A percentile compares a stretch with the other conserved stretches of the same genome.
phyloP scores from a whole-genome alignment of 305 asterid genomes.

The Fraxinus floribunda region DNA sequence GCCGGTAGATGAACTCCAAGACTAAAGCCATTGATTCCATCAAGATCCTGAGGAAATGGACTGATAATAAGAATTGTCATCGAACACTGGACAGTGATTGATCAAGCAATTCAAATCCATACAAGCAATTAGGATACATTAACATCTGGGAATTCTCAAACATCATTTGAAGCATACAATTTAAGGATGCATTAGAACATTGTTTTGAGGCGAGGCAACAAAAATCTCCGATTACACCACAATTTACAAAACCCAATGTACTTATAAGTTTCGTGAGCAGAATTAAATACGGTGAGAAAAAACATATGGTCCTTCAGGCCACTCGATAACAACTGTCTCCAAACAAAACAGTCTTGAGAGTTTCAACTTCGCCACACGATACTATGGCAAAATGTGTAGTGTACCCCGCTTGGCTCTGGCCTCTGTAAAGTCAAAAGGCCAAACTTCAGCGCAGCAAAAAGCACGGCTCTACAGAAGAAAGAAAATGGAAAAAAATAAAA shows the following conservation, averaged over 20 bases:
- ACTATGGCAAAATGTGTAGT: neutral
- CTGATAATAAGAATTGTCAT: neutral
- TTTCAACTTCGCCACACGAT: neutral
- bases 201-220: neutral
- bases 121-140: neutral
- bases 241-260: constrained; percentile 50
- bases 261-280: constrained; percentile 42
- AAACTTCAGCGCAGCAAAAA: constrained; percentile 5
- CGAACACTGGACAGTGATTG: neutral
- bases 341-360: neutral
- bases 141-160: neutral
- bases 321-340: constrained; percentile 37
- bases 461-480: neutral
- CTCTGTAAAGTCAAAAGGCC: constrained; percentile 11
- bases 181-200: constrained; percentile 16
- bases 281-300: constrained; percentile 16
- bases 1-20: neutral
- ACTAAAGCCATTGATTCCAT: neutral
- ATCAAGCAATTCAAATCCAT: neutral
- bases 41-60: neutral
- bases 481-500: neutral
- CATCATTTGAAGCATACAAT: constrained; percentile 11
- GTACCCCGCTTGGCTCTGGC: neutral
- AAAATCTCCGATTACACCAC: constrained; percentile 32
- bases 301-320: constrained; percentile 11